Evolutionary conservation across 78 protist genomes (phyloP), one percentile per base, ranked within the genome.

Genomic region (Polysphondylium violaceum): DNA sequence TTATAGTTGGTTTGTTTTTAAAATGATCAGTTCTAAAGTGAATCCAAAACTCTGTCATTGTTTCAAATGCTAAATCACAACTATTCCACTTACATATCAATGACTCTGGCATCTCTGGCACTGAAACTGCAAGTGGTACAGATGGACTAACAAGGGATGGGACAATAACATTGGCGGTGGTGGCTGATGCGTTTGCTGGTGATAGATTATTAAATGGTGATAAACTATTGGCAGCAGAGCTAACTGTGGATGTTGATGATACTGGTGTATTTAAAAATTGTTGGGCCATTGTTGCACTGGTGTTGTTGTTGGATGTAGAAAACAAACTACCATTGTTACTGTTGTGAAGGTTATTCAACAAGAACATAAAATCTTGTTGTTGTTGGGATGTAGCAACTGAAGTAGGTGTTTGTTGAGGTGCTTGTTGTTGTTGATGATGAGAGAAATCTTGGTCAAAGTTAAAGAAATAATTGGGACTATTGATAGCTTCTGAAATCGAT

Each of bases 31-130:
- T 83, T 71, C 91, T 67, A 51, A 83, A 83, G n/a, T 83, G 91
- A n/a, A 83, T 59, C 91, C 91, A 83, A 69, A 83, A 83, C 21
- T 83, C 91, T 21, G 91, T 55, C 3, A 83, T 29, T 16, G 91
- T 47, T 17, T 83, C 76, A 50, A 83, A 83, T 47, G 19, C 58
- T 14, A 29, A 14, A 25, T 83, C 79, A 58, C 91, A 83, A n/a
- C 55, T 41, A 69, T 69, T 69, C 91, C 91, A 83, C 44, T 83
- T 83, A 33, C 91, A 83, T 33, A 56, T n/a, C n/a, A n/a, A n/a
- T n/a, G n/a, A n/a, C n/a, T n/a, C n/a, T n/a, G n/a, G n/a, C n/a
- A n/a, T n/a, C n/a, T n/a, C n/a, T n/a, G n/a, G n/a, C n/a, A n/a
- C n/a, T n/a, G n/a, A n/a, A n/a, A n/a, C n/a, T n/a, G n/a, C n/a